Evolutionary conservation across 805 yeast genomes (phyloP).

Genomic region (Pichia deserticola): DNA sequence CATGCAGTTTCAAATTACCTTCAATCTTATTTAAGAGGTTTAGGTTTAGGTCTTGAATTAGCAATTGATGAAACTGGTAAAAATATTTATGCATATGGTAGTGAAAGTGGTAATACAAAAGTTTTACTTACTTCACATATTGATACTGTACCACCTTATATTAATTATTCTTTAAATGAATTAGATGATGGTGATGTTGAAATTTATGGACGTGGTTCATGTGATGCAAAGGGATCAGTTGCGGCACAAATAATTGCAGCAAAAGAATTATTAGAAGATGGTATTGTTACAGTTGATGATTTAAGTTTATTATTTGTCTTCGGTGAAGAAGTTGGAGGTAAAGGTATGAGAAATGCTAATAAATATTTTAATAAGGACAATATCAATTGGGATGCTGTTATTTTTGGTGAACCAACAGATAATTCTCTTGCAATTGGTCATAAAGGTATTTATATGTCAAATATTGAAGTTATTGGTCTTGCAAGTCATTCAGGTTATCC

Average conservation of each 20-base stretch:
- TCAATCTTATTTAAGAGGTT: conserved; percentile 29
- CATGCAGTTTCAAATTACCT: conserved; percentile 33
- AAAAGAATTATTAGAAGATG: conserved; percentile 35
- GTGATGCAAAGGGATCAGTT: conserved; percentile 67
- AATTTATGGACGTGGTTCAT: conserved; percentile 60
- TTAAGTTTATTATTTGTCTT: conserved; percentile 54
- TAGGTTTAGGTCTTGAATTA: conserved; percentile 50
- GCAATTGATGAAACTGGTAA: conserved; percentile 8
- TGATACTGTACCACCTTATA: conserved; percentile 66
- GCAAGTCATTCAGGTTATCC: conserved; percentile 69
- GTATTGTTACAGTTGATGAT: conserved; percentile 43
- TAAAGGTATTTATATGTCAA: conserved; percentile 46
- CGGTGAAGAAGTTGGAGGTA: conserved; percentile 65
- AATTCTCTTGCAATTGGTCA: conserved; percentile 62
- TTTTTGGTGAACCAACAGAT: conserved; percentile 76
- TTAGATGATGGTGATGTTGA: conserved; percentile 23
- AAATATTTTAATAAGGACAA: conserved; percentile 28
- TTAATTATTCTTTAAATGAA: conserved; percentile 36
- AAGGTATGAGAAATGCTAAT: conserved; percentile 49
- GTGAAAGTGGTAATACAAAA: conserved; percentile 36
- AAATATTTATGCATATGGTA: conserved; percentile 50
- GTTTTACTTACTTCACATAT: conserved; percentile 53
- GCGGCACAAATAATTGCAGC: conserved; percentile 54
- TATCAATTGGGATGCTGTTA: conserved; percentile 46
- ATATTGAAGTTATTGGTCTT: conserved; percentile 42